These are phyloP conservation scores for Peniophora sp. DNA, from an alignment of 1,284 basidiomycete genomes.

Conservation along the genomic window DNA sequence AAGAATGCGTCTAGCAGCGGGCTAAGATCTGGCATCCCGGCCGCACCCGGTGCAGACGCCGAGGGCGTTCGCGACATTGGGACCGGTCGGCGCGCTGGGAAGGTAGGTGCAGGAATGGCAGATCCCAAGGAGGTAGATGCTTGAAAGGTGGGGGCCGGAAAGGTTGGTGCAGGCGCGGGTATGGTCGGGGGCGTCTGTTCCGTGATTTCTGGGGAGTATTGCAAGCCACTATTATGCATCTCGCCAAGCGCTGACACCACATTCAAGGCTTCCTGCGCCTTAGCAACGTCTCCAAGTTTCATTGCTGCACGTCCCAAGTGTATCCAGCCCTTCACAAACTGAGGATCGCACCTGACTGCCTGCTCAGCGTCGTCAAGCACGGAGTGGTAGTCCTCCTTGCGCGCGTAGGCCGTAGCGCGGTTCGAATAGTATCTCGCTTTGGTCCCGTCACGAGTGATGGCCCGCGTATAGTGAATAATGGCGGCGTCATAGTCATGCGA, in stretches of 20 bases:
- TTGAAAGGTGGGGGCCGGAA: conserved; percentile 24
- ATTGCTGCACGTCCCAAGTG: conserved; percentile 95
- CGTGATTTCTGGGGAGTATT: conserved; percentile 59
- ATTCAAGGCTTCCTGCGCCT: conserved; percentile 76
- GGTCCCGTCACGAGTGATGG: conserved; percentile 64
- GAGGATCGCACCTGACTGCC: conserved; percentile 78
- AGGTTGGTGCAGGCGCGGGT: conserved; percentile 13
- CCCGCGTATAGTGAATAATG: conserved; percentile 73
- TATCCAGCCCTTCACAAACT: conserved; percentile 93
- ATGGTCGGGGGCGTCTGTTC: conserved; percentile 14
- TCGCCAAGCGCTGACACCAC: conserved; percentile 82
- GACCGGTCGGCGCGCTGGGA: too few relatives aligned
- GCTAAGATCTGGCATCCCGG: conserved; percentile 88
- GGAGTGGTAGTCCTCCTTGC: conserved; percentile 77
- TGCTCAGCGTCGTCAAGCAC: conserved; percentile 87
- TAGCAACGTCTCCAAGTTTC: conserved; percentile 72
- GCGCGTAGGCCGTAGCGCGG: conserved; percentile 92
- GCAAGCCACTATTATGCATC: conserved; percentile 79
- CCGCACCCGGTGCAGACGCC: conserved; percentile 45
- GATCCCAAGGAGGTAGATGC: conserved; percentile 22
- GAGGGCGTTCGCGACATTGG: conserved; percentile 70
- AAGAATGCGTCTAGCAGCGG: conserved; percentile 82
- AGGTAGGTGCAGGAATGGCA: too few relatives aligned
- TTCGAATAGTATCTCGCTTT: conserved; percentile 92
- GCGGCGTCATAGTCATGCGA: conserved; percentile 75